Percentiles rank a stretch among this genome's conserved stretches.
Evolutionary conservation across 2,329 filamentous ascomycete genomes (phyloP).

Genomic region (Cladosporium sp.): DNA sequence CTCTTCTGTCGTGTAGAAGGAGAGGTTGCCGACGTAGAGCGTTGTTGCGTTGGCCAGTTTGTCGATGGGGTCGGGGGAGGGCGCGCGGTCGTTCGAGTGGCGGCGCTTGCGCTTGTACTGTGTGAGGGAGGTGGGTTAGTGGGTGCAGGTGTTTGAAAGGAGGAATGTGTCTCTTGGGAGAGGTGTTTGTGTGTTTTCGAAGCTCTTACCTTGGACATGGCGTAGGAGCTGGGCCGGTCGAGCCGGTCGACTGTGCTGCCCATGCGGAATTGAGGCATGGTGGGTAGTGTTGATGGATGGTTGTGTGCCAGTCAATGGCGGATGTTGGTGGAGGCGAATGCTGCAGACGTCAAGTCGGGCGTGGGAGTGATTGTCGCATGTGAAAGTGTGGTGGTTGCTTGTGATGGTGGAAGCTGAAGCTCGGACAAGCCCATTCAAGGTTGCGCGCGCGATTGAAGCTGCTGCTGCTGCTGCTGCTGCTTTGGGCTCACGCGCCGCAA

Average conservation of each 20-base stretch:
- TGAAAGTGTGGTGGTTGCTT: neutral
- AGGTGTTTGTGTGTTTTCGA: no score
- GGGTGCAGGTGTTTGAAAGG: neutral
- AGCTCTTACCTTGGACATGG: slow-evolving; percentile 72
- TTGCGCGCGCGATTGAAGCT: neutral
- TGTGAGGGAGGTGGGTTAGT: slow-evolving; percentile 15
- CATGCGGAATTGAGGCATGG: slow-evolving; percentile 44
- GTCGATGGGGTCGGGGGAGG: slow-evolving; percentile 61
- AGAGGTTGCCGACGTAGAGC: slow-evolving; percentile 96
- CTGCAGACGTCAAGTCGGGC: neutral
- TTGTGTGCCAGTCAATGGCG: neutral
- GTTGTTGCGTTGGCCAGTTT: slow-evolving; percentile 84
- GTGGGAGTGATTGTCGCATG: slow-evolving; percentile 1
- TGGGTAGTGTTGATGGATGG: slow-evolving; percentile 5
- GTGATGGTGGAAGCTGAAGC: neutral
- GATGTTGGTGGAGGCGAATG: neutral
- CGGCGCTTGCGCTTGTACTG: slow-evolving; percentile 66
- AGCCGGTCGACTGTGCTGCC: slow-evolving; percentile 81
- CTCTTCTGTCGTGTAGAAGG: slow-evolving; percentile 78
- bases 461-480: neutral
- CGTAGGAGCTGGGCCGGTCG: slow-evolving; percentile 93
- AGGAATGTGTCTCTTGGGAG: neutral
- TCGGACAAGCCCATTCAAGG: no score
- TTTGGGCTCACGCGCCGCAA: slow-evolving; percentile 3
- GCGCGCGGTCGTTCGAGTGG: slow-evolving; percentile 49